These are phyloP conservation scores for Diplotaxis tenuifolia DNA, from an alignment of 345 rosid species.

Conservation along the genomic window DNA sequence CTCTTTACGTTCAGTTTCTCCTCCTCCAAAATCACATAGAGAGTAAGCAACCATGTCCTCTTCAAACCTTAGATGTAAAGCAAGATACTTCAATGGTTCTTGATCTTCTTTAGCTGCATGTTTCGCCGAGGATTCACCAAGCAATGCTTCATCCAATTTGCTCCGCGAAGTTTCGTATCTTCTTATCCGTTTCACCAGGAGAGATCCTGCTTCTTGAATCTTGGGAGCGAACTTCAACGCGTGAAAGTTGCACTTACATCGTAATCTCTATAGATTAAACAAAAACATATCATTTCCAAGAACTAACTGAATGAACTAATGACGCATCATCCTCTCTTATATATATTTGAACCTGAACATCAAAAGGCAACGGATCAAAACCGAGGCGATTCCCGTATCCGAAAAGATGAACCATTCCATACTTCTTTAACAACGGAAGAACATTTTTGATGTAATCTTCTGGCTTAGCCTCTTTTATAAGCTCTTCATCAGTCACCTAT, in stretches of 20 bases:
- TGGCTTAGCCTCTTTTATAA: constrained; percentile 80
- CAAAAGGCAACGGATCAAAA: constrained; percentile 73
- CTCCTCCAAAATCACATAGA: constrained; percentile 85
- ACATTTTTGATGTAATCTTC: constrained; percentile 54
- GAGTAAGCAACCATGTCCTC: constrained; percentile 97
- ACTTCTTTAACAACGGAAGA: constrained; percentile 56
- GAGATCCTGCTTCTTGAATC: constrained; percentile 66
- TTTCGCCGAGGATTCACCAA: constrained; percentile 50
- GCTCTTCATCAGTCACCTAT: constrained; percentile 80
- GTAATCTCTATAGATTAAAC: constrained; percentile 50
- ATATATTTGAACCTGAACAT: constrained; percentile 58
- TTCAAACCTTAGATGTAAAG: constrained; percentile 88
- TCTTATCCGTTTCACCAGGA: constrained; percentile 70
- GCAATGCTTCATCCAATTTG: constrained; percentile 60
- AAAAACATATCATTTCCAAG: neutral
- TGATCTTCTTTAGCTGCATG: constrained; percentile 30
- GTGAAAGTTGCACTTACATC: constrained; percentile 97
- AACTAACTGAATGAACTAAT: neutral
- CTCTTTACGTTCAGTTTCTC: constrained; percentile 63
- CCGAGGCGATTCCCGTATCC: constrained; percentile 94
- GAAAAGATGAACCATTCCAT: constrained; percentile 74
- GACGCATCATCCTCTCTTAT: neutral
- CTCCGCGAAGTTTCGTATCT: constrained; percentile 41
- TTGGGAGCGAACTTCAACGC: constrained; percentile 71
- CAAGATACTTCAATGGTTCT: constrained; percentile 58